phyloP scores from a whole-genome alignment of 2,329 filamentous ascomycete genomes.

The Botrytis sinoallii region DNA sequence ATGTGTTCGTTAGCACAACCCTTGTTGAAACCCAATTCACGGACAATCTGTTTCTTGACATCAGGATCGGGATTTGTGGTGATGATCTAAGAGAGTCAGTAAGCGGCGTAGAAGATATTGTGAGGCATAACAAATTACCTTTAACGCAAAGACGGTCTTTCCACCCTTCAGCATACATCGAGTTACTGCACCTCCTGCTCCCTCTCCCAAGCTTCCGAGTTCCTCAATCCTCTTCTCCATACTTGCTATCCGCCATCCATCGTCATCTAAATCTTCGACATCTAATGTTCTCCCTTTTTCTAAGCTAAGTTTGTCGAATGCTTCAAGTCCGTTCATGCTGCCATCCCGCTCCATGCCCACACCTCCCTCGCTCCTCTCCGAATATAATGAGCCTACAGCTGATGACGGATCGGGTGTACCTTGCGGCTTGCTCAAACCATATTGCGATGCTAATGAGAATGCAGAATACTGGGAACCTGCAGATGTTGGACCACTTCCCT shows the following conservation, averaged over 20 bases:
- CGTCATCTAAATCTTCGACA: slow-evolving; percentile 91
- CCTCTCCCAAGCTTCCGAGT: slow-evolving; percentile 86
- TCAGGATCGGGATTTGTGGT: slow-evolving; percentile 97
- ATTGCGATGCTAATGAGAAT: slow-evolving; percentile 73
- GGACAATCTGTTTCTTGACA: slow-evolving; percentile 96
- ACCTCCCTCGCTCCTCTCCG: slow-evolving; percentile 73
- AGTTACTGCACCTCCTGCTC: slow-evolving; percentile 92
- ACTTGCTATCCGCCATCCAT: slow-evolving; percentile 91
- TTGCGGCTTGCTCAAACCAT: slow-evolving; percentile 64
- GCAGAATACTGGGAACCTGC: slow-evolving; percentile 85
- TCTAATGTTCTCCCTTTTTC: slow-evolving; percentile 82
- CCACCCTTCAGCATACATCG: slow-evolving; percentile 84
- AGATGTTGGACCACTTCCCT: slow-evolving; percentile 76
- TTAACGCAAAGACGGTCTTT: slow-evolving; percentile 92
- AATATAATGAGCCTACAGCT: slow-evolving; percentile 81
- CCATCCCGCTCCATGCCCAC: slow-evolving; percentile 78
- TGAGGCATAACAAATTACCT: slow-evolving; percentile 56
- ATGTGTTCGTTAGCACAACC: slow-evolving; percentile 95
- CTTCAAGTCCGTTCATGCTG: slow-evolving; percentile 71
- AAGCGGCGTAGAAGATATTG: slow-evolving; percentile 3
- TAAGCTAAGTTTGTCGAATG: slow-evolving; percentile 75
- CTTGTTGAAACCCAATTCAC: slow-evolving; percentile 97
- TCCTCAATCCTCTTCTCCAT: slow-evolving; percentile 84
- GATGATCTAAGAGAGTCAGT: slow-evolving; percentile 65
- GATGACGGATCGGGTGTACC: slow-evolving; percentile 82